Evolutionary conservation across 176 grass and related monocot species (phyloP).

Genomic region (Lolium rigidum): DNA sequence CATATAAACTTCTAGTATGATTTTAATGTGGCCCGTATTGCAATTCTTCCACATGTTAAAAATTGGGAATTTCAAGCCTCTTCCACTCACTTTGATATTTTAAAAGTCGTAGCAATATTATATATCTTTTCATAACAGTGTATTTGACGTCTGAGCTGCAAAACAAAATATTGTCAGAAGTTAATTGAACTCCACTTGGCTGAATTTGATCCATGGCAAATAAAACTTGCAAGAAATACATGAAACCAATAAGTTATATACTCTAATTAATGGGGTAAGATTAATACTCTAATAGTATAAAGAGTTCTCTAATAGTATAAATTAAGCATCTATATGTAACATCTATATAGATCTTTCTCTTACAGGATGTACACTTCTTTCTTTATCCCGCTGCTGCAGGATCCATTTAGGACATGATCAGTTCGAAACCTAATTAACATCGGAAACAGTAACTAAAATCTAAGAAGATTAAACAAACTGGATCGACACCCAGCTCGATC

Average conservation of each 20-base stretch:
- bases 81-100: not conserved
- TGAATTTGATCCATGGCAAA: not conserved
- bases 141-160: not conserved
- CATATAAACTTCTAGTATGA: not conserved
- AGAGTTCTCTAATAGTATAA: not conserved
- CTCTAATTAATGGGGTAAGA: not conserved
- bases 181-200: not conserved
- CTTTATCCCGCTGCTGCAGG: constrained; percentile 36
- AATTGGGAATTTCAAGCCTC: not conserved
- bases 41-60: constrained; percentile 21
- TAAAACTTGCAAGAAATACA: not conserved
- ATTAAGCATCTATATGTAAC: constrained; percentile 20
- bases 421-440: constrained; percentile 47
- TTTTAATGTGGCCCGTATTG: constrained; percentile 27
- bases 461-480: constrained; percentile 33
- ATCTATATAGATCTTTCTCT: constrained; percentile 47
- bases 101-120: constrained; percentile 16
- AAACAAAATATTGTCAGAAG: not conserved
- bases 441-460: constrained; percentile 27
- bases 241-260: not conserved
- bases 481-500: constrained; percentile 44
- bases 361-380: constrained; percentile 74
- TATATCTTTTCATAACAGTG: not conserved
- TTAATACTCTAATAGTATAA: not conserved
- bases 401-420: constrained; percentile 50